Evolutionary conservation across 192 early-diverging fungal genomes (phyloP).

Genomic region (Blastocladiella britannica): DNA sequence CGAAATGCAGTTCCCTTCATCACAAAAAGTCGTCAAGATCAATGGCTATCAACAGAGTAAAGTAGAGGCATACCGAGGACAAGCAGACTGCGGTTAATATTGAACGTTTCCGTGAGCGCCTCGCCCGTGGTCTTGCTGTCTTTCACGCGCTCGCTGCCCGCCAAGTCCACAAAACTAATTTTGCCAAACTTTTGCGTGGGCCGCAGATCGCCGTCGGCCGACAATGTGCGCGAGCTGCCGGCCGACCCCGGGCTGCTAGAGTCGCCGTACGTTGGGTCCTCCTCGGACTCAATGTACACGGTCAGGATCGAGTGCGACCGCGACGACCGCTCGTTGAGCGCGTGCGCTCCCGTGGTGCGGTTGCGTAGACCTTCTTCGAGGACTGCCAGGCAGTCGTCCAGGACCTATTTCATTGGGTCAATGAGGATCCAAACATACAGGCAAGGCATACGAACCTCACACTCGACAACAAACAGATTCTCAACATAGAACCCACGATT

Average conservation of each 20-base stretch:
- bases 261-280: no score
- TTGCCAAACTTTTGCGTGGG: conserved; percentile 16
- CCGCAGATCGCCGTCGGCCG: no score
- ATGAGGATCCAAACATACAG: no score
- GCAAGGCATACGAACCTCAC: no score
- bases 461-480: conserved; percentile 27
- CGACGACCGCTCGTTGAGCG: conserved; percentile 30
- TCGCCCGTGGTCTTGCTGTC: conserved; percentile 26
- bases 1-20: conserved; percentile 28
- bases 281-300: conserved; percentile 19
- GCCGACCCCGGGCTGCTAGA: no score
- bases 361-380: conserved; percentile 34
- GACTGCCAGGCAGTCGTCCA: conserved; percentile 29
- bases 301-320: conserved; percentile 31
- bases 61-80: conserved; percentile 28
- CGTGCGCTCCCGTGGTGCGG: conserved; percentile 26
- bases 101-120: conserved; percentile 23
- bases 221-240: no score
- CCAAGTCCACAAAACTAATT: conserved; percentile 37
- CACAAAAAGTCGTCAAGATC: no score
- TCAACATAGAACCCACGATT: conserved; percentile 31
- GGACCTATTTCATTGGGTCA: no score
- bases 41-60: no score
- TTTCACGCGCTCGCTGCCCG: conserved; percentile 32
- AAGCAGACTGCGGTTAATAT: conserved; percentile 33